Conservation (phyloP, 176 grass and related monocot species). For the Panicum miliaceum region DNA sequence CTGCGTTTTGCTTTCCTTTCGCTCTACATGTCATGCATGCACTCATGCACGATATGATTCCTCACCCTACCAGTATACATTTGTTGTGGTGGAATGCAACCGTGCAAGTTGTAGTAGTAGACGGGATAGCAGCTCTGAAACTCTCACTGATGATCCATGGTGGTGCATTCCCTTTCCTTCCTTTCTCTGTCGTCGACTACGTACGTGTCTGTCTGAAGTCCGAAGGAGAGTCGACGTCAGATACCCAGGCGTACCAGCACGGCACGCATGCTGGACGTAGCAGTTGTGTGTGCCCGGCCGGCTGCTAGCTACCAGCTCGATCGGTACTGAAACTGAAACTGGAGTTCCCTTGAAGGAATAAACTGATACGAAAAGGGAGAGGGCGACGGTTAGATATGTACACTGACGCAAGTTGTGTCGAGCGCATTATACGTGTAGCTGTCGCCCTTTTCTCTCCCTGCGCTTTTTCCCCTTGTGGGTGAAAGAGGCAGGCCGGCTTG, state of each 20-base stretch:
- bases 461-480: background rate
- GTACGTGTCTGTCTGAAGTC: constrained; percentile 9
- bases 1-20: constrained; percentile 34
- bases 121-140: background rate
- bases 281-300: constrained; percentile 13
- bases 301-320: background rate
- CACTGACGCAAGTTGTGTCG: background rate
- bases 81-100: background rate
- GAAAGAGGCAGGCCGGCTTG: constrained; percentile 31
- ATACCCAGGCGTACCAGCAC: background rate
- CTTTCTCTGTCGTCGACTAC: constrained; percentile 3
- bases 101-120: background rate
- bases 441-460: background rate
- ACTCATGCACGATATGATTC: constrained; percentile 21
- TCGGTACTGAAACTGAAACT: constrained; percentile 21
- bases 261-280: constrained; percentile 15
- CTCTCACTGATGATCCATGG: background rate
- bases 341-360: constrained; percentile 63
- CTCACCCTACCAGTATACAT: background rate
- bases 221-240: constrained; percentile 16
- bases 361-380: background rate
- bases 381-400: background rate
- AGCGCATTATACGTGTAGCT: constrained; percentile 5
- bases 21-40: constrained; percentile 28
- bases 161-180: background rate